Evolutionary conservation across 352 stramenopile species (phyloP).

Genomic region (Phytophthora palmivora): DNA sequence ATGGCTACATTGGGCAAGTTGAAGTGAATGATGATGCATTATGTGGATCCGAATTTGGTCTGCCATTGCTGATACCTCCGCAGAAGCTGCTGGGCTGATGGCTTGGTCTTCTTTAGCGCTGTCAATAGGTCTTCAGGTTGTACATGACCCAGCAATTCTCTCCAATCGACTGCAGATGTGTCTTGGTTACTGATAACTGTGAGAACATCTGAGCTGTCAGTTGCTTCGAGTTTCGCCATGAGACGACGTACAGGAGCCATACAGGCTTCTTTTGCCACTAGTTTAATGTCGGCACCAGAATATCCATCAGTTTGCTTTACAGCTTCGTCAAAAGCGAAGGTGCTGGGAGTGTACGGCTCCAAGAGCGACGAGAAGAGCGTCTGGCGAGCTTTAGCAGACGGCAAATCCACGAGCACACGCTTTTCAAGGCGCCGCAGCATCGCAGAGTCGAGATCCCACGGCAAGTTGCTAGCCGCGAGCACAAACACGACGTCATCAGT

Average conservation of each 20-base stretch:
- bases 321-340: slow-evolving; percentile 62
- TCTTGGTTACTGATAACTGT: slow-evolving; percentile 32
- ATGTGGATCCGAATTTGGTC: slow-evolving; percentile 80
- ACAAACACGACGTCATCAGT: slow-evolving; percentile 86
- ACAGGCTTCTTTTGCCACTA: slow-evolving; percentile 86
- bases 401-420: slow-evolving; percentile 80
- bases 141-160: slow-evolving; percentile 65
- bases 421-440: slow-evolving; percentile 89
- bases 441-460: slow-evolving; percentile 81
- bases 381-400: slow-evolving; percentile 60
- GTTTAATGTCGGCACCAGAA: slow-evolving; percentile 86
- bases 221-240: slow-evolving; percentile 66
- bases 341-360: slow-evolving; percentile 55
- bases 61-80: slow-evolving; percentile 88
- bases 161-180: slow-evolving; percentile 52
- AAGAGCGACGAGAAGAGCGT: slow-evolving; percentile 71
- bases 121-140: slow-evolving; percentile 55
- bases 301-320: slow-evolving; percentile 74
- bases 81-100: slow-evolving; percentile 76
- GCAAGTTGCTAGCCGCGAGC: slow-evolving; percentile 81
- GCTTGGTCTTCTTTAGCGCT: slow-evolving; percentile 81
- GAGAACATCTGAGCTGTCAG: slow-evolving; percentile 37
- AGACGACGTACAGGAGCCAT: slow-evolving; percentile 83
- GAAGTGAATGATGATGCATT: not conserved
- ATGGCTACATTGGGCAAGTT: slow-evolving; percentile 34